A percentile compares a stretch with the other conserved stretches of the same genome.
phyloP scores from a whole-genome alignment of 441 rosid genomes.

The Hura crepitans region DNA sequence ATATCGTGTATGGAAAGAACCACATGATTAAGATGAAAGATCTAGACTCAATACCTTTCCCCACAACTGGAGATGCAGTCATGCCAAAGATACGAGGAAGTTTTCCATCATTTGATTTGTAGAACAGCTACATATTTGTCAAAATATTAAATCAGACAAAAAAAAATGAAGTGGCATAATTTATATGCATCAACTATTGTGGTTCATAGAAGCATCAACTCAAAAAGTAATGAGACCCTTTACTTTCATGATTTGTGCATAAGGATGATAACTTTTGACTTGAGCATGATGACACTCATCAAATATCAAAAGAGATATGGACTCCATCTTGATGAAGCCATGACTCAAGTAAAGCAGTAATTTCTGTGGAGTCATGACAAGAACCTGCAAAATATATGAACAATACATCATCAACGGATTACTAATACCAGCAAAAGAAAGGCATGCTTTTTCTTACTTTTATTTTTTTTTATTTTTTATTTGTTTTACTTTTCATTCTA shows the following conservation, averaged over 20 bases:
- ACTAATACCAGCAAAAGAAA: background rate
- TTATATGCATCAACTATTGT: background rate
- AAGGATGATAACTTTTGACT: conserved; percentile 75
- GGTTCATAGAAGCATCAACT: conserved; percentile 13
- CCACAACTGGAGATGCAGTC: conserved; percentile 97
- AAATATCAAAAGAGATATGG: conserved; percentile 74
- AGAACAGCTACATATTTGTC: conserved; percentile 57
- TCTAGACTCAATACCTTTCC: conserved; percentile 59
- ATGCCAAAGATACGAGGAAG: conserved; percentile 92
- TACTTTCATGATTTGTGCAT: conserved; percentile 91
- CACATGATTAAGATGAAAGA: conserved; percentile 5
- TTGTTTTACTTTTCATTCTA: no score
- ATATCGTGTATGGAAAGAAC: background rate
- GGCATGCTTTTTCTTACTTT: no score
- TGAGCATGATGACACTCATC: conserved; percentile 99
- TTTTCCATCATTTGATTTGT: conserved; percentile 45
- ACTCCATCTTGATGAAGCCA: conserved; percentile 87
- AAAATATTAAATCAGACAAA: conserved; percentile 26
- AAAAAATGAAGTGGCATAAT: background rate
- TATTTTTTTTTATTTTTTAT: no score
- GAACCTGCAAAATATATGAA: conserved; percentile 55
- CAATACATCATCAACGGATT: conserved; percentile 17
- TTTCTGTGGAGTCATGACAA: conserved; percentile 89
- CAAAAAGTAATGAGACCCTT: conserved; percentile 22
- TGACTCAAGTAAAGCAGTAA: conserved; percentile 71